phyloP scores from a whole-genome alignment of 2,329 filamentous ascomycete species.

The Ascochyta koolunga region DNA sequence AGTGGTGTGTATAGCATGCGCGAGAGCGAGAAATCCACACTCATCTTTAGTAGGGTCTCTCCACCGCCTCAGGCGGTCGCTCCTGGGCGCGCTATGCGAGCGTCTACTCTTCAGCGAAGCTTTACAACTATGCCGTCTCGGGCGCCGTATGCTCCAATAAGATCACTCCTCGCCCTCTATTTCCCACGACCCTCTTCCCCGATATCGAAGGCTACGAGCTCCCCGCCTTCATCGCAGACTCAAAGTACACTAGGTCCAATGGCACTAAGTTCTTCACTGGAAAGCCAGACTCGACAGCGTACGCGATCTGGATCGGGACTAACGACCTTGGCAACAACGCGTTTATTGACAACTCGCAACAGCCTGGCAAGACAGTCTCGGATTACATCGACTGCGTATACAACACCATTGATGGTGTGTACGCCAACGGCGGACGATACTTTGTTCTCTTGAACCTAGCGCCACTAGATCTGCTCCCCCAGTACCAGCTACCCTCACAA shows the following conservation, averaged over 20 bases:
- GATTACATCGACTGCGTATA: conserved; percentile 74
- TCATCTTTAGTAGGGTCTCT: conserved; percentile 46
- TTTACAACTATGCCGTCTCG: conserved; percentile 72
- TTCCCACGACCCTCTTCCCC: conserved; percentile 61
- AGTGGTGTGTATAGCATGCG: conserved; percentile 41
- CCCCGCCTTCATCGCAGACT: conserved; percentile 56
- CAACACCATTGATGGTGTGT: conserved; percentile 65
- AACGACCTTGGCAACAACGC: conserved; percentile 74
- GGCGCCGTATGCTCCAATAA: conserved; percentile 76
- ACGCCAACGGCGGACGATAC: conserved; percentile 68
- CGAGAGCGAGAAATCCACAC: background rate
- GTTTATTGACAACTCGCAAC: conserved; percentile 70
- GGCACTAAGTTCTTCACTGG: conserved; percentile 53
- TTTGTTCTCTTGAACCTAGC: conserved; percentile 75
- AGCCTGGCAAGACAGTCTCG: conserved; percentile 63
- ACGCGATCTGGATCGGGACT: conserved; percentile 80
- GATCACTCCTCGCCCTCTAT: conserved; percentile 63
- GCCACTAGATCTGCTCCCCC: conserved; percentile 70
- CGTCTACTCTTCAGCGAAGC: conserved; percentile 60
- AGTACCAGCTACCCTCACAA: conserved; percentile 63
- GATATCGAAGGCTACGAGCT: conserved; percentile 57
- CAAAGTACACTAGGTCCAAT: conserved; percentile 37
- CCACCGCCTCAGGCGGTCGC: conserved; percentile 68
- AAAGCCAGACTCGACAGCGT: conserved; percentile 67
- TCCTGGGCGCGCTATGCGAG: conserved; percentile 73